Evolutionary conservation across 306 rosid genomes (phyloP).

Genomic region (Luffa acutangula): DNA sequence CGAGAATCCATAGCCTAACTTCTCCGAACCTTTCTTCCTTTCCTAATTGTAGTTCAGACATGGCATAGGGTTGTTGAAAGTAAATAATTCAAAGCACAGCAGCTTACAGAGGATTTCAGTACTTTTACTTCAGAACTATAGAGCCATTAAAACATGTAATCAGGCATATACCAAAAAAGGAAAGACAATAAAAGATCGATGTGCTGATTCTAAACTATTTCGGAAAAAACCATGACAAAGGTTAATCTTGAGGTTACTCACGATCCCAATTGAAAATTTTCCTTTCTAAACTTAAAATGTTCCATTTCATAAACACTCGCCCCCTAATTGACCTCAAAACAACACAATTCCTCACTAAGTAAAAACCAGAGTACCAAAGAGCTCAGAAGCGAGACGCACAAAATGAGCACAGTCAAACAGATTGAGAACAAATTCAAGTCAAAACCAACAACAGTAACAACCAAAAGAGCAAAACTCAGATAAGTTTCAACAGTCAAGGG

Average conservation of each 20-base stretch:
- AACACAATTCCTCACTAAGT: not conserved
- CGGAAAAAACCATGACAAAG: not conserved
- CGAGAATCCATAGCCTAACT: not conserved
- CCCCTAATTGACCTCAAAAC: not conserved
- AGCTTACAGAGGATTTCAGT: not conserved
- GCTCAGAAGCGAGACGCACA: not conserved
- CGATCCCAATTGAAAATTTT: not conserved
- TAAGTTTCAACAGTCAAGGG: not conserved
- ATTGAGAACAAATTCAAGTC: not conserved
- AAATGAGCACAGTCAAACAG: not conserved
- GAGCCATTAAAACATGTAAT: not conserved
- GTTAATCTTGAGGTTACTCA: not conserved
- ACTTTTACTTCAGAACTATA: not conserved
- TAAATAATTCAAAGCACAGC: not conserved
- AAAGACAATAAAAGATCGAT: not conserved
- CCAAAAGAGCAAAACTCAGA: conserved; percentile 1
- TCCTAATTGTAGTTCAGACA: not conserved
- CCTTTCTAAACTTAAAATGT: not conserved
- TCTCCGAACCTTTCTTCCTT: not conserved
- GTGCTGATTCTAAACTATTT: not conserved
- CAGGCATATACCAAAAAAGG: not conserved
- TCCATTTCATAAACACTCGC: not conserved
- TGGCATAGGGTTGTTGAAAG: not conserved
- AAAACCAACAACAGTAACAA: not conserved
- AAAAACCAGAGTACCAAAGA: not conserved